A percentile compares a stretch with the other conserved stretches of the same genome.
phyloP scores from a whole-genome alignment of 257 asterid genomes.

The Oldenlandia corymbosa region DNA sequence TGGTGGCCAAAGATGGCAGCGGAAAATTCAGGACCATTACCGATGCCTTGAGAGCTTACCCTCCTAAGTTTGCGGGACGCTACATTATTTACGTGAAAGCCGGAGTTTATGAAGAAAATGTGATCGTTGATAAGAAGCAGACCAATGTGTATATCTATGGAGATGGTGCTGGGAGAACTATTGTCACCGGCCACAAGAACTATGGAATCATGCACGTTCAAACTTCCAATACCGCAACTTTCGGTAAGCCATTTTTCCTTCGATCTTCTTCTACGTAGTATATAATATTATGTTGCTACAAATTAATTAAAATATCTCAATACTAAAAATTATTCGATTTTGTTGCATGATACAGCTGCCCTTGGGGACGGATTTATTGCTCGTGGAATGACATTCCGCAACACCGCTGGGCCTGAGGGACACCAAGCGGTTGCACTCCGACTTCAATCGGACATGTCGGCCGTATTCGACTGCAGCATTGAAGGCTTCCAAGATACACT shows the following conservation, averaged over 20 bases:
- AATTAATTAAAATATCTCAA: too few species aligned
- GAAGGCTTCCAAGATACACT: conserved; percentile 68
- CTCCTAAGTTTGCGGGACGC: conserved; percentile 39
- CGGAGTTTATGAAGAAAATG: conserved; percentile 51
- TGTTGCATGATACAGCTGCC: too few species aligned
- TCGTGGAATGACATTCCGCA: conserved; percentile 50
- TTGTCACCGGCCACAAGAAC: conserved; percentile 45
- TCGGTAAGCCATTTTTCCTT: conserved; percentile 38
- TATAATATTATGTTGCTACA: too few species aligned
- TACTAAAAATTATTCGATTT: too few species aligned
- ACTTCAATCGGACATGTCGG: conserved; percentile 36
- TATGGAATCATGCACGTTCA: conserved; percentile 14
- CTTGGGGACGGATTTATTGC: conserved; percentile 50
- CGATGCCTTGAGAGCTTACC: conserved; percentile 48
- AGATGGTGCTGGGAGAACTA: conserved; percentile 64
- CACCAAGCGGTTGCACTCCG: conserved; percentile 75
- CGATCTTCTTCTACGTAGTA: too few species aligned
- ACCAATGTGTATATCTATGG: conserved; percentile 59
- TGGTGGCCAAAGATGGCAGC: conserved; percentile 68
- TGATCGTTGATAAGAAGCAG: conserved; percentile 41
- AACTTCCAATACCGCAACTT: conserved; percentile 60
- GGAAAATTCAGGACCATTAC: conserved; percentile 45
- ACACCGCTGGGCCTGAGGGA: conserved; percentile 59
- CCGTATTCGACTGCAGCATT: conserved; percentile 62
- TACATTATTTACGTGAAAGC: conserved; percentile 59